Base-by-base conservation (phyloP, 2,329 filamentous ascomycete genomes). In the Paraphaeosphaeria sporulosa region DNA sequence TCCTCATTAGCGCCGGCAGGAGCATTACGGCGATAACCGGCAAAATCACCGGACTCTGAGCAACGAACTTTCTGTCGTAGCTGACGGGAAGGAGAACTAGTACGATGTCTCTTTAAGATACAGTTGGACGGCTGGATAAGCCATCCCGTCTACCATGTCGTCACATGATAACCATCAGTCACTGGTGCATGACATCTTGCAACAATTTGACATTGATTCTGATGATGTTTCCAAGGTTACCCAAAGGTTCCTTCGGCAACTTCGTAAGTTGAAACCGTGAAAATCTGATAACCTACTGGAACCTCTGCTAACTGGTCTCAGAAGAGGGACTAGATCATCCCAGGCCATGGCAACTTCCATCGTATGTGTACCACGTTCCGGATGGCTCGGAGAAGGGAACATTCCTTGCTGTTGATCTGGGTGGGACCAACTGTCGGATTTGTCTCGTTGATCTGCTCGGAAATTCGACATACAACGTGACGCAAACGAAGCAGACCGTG, bases 351-450 rank as follows among this genome's bases (percentile, higher is more conserved):
- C 51, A 54, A 54, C 25, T 54, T 9, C 51, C 51, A 30, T 43
- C 51, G 8, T 54, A 44, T 10, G 51, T 54, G 21, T 54, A 44
- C 21, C 36, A 44, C n/a, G 17, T 54, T 54, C 51, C 51, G 44
- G 23, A 54, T 43, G 51, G 51, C 36, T 54, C 51, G 12, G 27
- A 55, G 27, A 51, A 95, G 93, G 95, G 95, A 47, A 84, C 97
- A 36, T 99, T 97, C 81, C 88, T 99, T 75, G 94, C 95, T 38
- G 94, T 99, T 65, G 95, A 99, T 75, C 86, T 99, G 17, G 95
- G 95, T 64, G 95, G 95, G 71, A 99, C 95, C 66, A 99, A 99
- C 82, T 97, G 98, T 81, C 91, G 95, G 70, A 95, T 98, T 72
- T 99, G 95, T 82, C 97, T 94, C 43, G 91, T 99, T 72, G 87